A percentile compares a stretch with the other conserved stretches of the same genome.
phyloP scores from a whole-genome alignment of 805 yeast genomes.

The Wickerhamiella occidentalis region DNA sequence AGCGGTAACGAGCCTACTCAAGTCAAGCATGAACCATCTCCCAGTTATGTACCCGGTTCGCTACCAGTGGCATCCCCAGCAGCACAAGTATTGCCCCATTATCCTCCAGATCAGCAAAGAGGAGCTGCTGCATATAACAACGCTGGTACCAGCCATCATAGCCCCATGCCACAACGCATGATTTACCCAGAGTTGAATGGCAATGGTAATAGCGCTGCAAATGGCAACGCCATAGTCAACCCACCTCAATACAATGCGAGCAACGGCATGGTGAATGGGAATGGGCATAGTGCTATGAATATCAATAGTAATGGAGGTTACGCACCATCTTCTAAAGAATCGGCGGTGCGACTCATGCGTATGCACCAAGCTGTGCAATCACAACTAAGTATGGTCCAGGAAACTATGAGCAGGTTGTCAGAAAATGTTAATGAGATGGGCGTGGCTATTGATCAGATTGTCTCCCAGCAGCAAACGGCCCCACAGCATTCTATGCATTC shows the following conservation, averaged over 20 bases:
- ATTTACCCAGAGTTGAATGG: neutral
- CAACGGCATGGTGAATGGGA: neutral
- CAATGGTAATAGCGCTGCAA: neutral
- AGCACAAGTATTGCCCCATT: neutral
- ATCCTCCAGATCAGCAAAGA: neutral
- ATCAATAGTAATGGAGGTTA: neutral
- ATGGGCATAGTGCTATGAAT: neutral
- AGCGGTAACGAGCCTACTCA: neutral
- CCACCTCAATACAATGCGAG: neutral
- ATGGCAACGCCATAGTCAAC: neutral
- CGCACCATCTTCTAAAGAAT: neutral
- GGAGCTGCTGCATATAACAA: neutral
- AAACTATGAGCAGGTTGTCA: conserved; percentile 1
- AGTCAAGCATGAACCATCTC: conserved; percentile 8
- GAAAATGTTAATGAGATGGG: conserved; percentile 7
- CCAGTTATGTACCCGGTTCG: neutral
- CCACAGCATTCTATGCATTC: neutral
- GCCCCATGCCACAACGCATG: neutral
- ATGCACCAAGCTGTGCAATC: conserved; percentile 7
- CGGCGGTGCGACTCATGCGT: neutral
- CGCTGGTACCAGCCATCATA: neutral
- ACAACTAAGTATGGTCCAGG: conserved; percentile 8
- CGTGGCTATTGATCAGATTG: conserved; percentile 2
- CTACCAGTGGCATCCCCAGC: neutral
- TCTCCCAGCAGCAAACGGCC: neutral